A percentile compares a stretch with the other conserved stretches of the same genome.
Evolutionary conservation across 805 yeast genomes (phyloP).

Genomic region (Teunomyces gatunensis): DNA sequence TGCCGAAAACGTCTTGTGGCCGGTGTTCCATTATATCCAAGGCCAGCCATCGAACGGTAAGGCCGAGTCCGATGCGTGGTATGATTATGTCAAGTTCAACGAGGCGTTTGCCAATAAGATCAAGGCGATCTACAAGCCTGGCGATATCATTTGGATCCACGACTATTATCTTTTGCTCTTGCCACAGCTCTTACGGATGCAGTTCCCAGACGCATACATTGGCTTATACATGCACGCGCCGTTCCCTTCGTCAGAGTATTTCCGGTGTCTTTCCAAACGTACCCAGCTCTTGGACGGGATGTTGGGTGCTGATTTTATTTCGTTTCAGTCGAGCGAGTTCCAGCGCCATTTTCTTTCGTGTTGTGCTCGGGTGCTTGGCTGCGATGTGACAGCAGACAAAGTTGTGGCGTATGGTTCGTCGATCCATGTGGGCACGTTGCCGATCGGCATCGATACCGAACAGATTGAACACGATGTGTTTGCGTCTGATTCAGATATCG

Average conservation of each 20-base stretch:
- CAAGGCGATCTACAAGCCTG: conserved; percentile 70
- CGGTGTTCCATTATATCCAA: conserved; percentile 89
- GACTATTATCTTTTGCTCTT: conserved; percentile 80
- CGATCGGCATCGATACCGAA: conserved; percentile 85
- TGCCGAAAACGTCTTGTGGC: conserved; percentile 92
- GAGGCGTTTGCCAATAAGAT: conserved; percentile 86
- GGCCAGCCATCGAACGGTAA: conserved; percentile 68
- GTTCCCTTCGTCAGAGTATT: conserved; percentile 94
- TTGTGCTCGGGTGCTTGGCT: conserved; percentile 83
- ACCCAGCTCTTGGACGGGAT: conserved; percentile 82
- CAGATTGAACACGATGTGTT: conserved; percentile 65
- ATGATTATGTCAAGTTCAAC: conserved; percentile 85
- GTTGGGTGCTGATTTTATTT: conserved; percentile 83
- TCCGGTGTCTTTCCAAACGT: conserved; percentile 83
- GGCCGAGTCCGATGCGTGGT: conserved; percentile 72
- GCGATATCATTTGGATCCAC: conserved; percentile 91
- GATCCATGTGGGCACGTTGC: conserved; percentile 70
- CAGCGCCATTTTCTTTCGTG: conserved; percentile 89
- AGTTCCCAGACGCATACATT: conserved; percentile 67
- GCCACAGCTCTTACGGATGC: conserved; percentile 81
- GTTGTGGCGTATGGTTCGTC: conserved; percentile 75
- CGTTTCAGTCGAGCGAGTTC: conserved; percentile 83
- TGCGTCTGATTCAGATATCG: conserved; percentile 38
- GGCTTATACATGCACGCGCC: conserved; percentile 85
- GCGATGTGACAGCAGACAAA: conserved; percentile 58